Conservation (phyloP, 148 eudicot genomes). For the Rhododendron griersonianum region DNA sequence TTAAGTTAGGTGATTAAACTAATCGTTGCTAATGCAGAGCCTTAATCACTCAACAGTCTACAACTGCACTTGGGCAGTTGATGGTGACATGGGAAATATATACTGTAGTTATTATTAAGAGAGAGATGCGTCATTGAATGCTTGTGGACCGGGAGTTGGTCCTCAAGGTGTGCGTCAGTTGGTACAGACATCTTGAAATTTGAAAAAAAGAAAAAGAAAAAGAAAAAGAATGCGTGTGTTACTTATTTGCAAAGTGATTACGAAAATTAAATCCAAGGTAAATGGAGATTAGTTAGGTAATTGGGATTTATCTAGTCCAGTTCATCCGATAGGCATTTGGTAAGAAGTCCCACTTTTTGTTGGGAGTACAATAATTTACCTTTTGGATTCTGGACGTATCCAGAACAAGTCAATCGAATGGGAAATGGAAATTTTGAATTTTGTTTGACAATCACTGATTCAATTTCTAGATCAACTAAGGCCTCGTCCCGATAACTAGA, state of each 20-base stretch:
- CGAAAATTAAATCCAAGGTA: background rate
- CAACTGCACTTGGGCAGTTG: background rate
- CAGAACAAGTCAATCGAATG: background rate
- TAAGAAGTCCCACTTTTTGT: background rate
- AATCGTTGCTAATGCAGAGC: background rate
- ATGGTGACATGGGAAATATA: constrained; percentile 3
- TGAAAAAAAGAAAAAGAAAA: background rate
- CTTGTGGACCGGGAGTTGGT: background rate
- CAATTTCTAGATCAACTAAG: too few species aligned
- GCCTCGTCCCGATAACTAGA: too few species aligned
- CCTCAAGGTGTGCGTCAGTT: background rate
- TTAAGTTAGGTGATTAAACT: too few species aligned
- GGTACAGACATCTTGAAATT: background rate
- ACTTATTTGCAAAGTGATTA: background rate
- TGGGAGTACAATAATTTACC: background rate
- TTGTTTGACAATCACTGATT: background rate
- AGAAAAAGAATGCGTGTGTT: background rate
- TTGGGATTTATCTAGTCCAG: background rate
- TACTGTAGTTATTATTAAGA: background rate
- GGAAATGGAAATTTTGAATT: background rate
- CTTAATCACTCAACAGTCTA: constrained; percentile 6
- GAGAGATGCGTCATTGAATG: background rate
- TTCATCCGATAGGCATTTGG: background rate
- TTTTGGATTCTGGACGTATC: background rate
- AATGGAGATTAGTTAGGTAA: background rate